A percentile compares a stretch with the other conserved stretches of the same genome.
Evolutionary conservation across 2,329 filamentous ascomycete species (phyloP).

Genomic region (Claviceps monticola): DNA sequence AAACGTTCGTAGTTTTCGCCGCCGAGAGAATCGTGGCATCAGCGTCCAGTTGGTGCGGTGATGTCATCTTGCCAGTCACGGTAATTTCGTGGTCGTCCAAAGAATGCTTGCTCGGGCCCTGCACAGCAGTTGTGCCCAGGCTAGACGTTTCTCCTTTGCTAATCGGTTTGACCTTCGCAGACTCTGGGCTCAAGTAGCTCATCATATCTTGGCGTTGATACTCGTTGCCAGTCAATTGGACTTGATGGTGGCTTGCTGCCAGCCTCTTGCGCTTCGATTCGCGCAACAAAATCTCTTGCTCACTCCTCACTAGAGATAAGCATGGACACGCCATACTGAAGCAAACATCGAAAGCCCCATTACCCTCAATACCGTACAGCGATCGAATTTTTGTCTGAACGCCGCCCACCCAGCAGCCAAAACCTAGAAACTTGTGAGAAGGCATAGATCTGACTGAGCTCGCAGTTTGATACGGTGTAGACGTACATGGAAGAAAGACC

Average conservation of each 20-base stretch:
- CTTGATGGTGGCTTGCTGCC: slow-evolving; percentile 4
- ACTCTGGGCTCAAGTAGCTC: slow-evolving; percentile 7
- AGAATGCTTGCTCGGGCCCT: slow-evolving; percentile 3
- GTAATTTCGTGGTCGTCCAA: slow-evolving; percentile 6
- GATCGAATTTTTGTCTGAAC: slow-evolving; percentile 18
- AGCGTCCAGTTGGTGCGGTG: slow-evolving; percentile 5
- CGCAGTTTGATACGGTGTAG: neutral
- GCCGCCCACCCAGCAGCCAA: slow-evolving; percentile 14
- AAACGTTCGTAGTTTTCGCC: neutral
- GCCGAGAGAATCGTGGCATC: slow-evolving; percentile 1
- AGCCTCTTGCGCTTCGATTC: slow-evolving; percentile 10
- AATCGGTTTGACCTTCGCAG: slow-evolving; percentile 1
- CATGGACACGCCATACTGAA: slow-evolving; percentile 17
- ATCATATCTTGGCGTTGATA: slow-evolving; percentile 14
- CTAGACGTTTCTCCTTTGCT: neutral
- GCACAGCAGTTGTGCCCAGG: neutral
- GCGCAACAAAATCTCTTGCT: slow-evolving; percentile 20
- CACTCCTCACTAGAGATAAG: slow-evolving; percentile 14
- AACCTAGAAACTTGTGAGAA: slow-evolving; percentile 14
- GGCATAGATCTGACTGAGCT: neutral
- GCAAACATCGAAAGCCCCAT: slow-evolving; percentile 10
- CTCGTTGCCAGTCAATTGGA: slow-evolving; percentile 4
- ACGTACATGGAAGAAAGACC: slow-evolving; percentile 17
- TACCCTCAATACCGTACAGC: slow-evolving; percentile 20
- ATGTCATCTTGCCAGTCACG: neutral